Conservation (phyloP, 2,329 filamentous ascomycete genomes). For the Penicillium sp. region DNA sequence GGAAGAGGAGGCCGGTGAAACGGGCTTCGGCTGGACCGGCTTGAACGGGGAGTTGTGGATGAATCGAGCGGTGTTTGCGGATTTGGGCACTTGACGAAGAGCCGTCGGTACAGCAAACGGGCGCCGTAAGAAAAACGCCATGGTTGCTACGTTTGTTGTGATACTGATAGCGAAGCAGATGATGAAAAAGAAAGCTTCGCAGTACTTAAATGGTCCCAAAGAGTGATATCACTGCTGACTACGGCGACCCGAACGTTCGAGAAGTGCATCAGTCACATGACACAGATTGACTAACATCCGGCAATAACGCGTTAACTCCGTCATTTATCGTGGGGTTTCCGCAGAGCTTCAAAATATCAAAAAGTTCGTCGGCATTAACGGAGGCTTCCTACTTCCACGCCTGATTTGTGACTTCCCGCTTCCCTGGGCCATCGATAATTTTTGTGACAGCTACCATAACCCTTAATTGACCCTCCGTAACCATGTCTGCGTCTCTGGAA, state of each 20-base stretch:
- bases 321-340: slow-evolving; percentile 14
- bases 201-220: slow-evolving; percentile 27
- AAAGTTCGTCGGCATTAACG: slow-evolving; percentile 6
- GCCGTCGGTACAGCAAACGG: slow-evolving; percentile 67
- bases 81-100: slow-evolving; percentile 61
- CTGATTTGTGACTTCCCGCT: neutral
- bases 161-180: slow-evolving; percentile 12
- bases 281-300: slow-evolving; percentile 22
- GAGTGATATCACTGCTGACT: slow-evolving; percentile 36
- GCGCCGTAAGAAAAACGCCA: slow-evolving; percentile 69
- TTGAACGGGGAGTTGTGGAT: slow-evolving; percentile 65
- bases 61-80: slow-evolving; percentile 56
- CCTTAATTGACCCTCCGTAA: neutral
- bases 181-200: slow-evolving; percentile 13
- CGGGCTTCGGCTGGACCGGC: slow-evolving; percentile 48
- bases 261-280: slow-evolving; percentile 33
- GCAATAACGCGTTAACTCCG: slow-evolving; percentile 18
- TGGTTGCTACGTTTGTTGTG: slow-evolving; percentile 40
- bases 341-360: slow-evolving; percentile 8
- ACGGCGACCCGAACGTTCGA: slow-evolving; percentile 43
- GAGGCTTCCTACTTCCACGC: neutral
- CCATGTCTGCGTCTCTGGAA: slow-evolving; percentile 54
- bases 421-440: neutral
- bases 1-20: slow-evolving; percentile 42
- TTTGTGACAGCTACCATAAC: neutral